Conservation (phyloP, 2,329 filamentous ascomycete genomes). For the Penicillium corylophilum region DNA sequence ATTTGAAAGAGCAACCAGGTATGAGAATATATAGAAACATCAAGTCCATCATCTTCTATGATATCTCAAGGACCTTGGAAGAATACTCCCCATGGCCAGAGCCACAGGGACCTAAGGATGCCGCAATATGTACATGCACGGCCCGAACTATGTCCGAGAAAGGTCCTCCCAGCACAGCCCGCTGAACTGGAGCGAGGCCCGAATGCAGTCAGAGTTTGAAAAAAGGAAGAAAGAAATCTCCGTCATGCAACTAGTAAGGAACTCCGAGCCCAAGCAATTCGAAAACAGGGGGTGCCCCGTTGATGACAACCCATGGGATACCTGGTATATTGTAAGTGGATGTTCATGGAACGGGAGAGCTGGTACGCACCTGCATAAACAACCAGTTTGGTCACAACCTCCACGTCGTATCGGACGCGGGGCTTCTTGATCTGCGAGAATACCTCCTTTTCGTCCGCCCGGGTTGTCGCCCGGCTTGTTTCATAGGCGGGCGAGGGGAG, state of each 20-base stretch:
- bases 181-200: constrained; percentile 12
- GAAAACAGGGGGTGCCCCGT: constrained; percentile 71
- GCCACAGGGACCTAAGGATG: constrained; percentile 10
- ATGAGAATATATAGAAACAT: background rate
- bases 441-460: constrained; percentile 68
- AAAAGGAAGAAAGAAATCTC: background rate
- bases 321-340: constrained; percentile 49
- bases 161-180: constrained; percentile 13
- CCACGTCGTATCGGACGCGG: constrained; percentile 93
- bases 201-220: background rate
- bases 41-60: background rate
- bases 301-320: constrained; percentile 78
- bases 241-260: constrained; percentile 6
- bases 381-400: constrained; percentile 94
- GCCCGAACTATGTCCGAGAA: constrained; percentile 7
- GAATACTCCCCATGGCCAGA: background rate
- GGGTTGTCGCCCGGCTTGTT: constrained; percentile 41
- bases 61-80: background rate
- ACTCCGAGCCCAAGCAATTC: constrained; percentile 44
- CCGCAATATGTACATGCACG: constrained; percentile 23
- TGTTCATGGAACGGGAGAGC: constrained; percentile 1
- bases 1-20: no score
- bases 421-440: constrained; percentile 82
- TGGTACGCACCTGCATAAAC: constrained; percentile 78
- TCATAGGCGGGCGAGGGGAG: constrained; percentile 32